phyloP scores from a whole-genome alignment of 306 rosid species.

The Medicago ruthenica region DNA sequence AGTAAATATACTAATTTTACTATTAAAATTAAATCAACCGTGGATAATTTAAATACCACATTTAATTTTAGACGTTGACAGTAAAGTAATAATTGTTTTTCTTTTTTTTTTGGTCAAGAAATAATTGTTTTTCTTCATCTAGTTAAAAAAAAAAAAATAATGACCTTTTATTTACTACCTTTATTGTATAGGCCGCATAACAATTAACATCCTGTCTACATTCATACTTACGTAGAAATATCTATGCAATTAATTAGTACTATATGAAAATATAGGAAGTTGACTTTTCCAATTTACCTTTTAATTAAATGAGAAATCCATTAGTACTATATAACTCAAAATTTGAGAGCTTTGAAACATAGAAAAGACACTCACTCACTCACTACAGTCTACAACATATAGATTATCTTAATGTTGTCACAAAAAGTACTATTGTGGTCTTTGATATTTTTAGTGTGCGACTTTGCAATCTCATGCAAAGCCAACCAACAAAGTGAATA shows the following conservation, averaged over 20 bases:
- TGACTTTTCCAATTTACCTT: neutral
- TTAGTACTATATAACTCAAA: neutral
- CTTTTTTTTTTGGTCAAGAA: too few relatives aligned
- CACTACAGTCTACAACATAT: neutral
- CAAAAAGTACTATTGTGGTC: conserved; percentile 2
- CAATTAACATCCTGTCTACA: neutral
- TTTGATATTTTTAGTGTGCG: conserved; percentile 16
- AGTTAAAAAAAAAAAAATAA: neutral
- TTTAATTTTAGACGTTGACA: too few relatives aligned
- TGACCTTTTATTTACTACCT: neutral
- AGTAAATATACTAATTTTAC: too few relatives aligned
- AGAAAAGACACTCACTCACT: neutral
- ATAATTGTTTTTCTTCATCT: too few relatives aligned
- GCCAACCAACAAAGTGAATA: conserved; percentile 40
- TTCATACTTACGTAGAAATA: neutral
- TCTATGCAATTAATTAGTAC: too few relatives aligned
- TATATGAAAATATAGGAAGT: too few relatives aligned
- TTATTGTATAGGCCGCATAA: neutral
- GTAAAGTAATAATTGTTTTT: too few relatives aligned
- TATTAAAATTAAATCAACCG: too few relatives aligned
- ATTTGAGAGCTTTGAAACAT: neutral
- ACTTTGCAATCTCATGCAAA: conserved; percentile 37
- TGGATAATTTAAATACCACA: too few relatives aligned
- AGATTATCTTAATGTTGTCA: conserved; percentile 22
- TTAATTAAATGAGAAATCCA: neutral